A percentile compares a stretch with the other conserved stretches of the same genome.
Conservation (phyloP, 75 land plant species). For the Pinus tabuliformis region DNA sequence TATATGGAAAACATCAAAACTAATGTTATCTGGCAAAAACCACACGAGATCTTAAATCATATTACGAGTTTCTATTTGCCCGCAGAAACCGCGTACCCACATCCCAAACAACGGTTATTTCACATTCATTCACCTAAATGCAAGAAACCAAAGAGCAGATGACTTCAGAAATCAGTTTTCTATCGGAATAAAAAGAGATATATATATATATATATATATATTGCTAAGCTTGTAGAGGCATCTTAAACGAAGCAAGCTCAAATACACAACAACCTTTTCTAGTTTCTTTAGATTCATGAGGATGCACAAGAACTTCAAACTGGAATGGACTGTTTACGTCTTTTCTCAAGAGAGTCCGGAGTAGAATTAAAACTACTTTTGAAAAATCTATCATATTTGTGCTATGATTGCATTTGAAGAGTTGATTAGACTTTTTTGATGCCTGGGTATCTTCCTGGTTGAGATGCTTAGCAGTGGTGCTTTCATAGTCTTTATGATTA, state of each 20-base stretch:
- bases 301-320: conserved; percentile 4
- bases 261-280: background rate
- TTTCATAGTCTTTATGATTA: background rate
- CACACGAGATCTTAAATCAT: no score
- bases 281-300: conserved; percentile 8
- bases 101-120: no score
- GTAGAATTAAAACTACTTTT: conserved; percentile 2
- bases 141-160: no score
- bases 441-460: background rate
- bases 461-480: background rate
- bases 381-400: background rate
- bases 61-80: no score
- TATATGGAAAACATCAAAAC: no score
- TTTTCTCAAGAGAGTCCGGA: conserved; percentile 4
- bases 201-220: no score
- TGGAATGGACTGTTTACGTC: conserved; percentile 12
- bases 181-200: no score
- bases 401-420: background rate
- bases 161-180: no score
- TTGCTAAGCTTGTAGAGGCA: background rate
- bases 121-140: no score
- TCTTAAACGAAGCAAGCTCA: conserved; percentile 7
- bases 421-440: background rate
- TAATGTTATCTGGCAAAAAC: no score
- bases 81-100: no score